Percentiles rank a stretch among this genome's conserved stretches.
phyloP scores from a whole-genome alignment of 2,329 filamentous ascomycete species.

The Paraphaeosphaeria sporulosa region DNA sequence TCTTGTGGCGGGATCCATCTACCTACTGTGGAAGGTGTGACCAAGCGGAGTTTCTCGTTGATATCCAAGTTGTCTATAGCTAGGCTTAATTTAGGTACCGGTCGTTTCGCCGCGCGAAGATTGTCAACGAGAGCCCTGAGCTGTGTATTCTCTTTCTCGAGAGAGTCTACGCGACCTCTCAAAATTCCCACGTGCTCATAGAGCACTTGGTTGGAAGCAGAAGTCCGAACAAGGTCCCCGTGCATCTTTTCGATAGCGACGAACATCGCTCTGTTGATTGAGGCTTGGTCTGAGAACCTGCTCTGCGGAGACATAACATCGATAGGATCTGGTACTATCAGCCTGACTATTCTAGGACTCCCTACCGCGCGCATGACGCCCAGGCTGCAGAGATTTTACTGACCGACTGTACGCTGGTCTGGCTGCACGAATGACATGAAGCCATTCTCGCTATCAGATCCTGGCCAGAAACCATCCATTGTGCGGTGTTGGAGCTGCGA shows the following conservation, averaged over 20 bases:
- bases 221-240: not conserved
- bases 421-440: not conserved
- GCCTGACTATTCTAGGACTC: too few species aligned
- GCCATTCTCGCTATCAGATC: not conserved
- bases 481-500: not conserved
- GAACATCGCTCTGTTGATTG: constrained; percentile 1
- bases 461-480: constrained; percentile 1
- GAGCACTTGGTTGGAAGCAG: not conserved
- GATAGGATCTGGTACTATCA: not conserved
- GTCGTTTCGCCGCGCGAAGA: not conserved
- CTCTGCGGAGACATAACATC: not conserved
- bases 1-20: not conserved
- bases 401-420: not conserved
- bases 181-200: constrained; percentile 1
- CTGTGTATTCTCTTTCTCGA: not conserved
- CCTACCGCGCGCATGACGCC: too few species aligned
- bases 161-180: not conserved
- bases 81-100: not conserved
- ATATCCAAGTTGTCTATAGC: not conserved
- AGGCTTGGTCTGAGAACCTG: not conserved
- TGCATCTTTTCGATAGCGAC: not conserved
- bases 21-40: not conserved
- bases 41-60: not conserved
- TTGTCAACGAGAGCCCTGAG: not conserved
- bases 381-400: not conserved